phyloP scores from a whole-genome alignment of 495 filamentous ascomycete genomes.

The Penicillium chermesinum region DNA sequence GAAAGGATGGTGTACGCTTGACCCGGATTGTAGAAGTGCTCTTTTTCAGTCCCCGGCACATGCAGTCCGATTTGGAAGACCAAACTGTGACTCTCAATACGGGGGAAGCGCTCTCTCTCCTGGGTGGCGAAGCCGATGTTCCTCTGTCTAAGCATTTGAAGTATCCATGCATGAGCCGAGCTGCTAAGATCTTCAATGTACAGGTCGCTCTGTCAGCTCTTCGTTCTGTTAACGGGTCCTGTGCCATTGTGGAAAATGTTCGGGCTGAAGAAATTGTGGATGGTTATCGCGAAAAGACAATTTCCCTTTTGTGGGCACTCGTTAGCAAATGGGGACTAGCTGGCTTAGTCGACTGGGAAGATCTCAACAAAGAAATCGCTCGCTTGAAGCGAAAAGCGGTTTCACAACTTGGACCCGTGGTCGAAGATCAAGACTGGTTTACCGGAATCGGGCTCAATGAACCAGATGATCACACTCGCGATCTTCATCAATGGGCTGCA shows the following conservation, averaged over 20 bases:
- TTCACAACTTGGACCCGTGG: constrained; percentile 16
- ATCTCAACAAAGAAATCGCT: constrained; percentile 47
- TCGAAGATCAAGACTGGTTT: constrained; percentile 12
- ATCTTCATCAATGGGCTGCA: constrained; percentile 54
- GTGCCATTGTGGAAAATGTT: constrained; percentile 31
- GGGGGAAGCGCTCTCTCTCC: constrained; percentile 11
- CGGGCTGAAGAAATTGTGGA: constrained; percentile 60
- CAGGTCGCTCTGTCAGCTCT: constrained; percentile 54
- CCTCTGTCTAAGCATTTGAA: constrained; percentile 56
- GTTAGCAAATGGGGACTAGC: constrained; percentile 53
- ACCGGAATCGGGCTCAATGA: constrained; percentile 18
- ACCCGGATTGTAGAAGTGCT: constrained; percentile 57
- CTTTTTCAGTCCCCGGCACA: constrained; percentile 35
- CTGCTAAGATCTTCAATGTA: constrained; percentile 58
- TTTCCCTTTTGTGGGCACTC: constrained; percentile 57
- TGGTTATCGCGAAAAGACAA: constrained; percentile 62
- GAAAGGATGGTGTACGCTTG: constrained; percentile 57
- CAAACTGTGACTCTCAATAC: constrained; percentile 10
- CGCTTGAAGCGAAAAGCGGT: constrained; percentile 32
- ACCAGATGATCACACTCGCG: constrained; percentile 26
- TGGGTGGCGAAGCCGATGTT: constrained; percentile 18
- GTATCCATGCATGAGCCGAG: constrained; percentile 51
- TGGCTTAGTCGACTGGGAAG: constrained; percentile 50
- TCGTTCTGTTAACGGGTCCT: constrained; percentile 31
- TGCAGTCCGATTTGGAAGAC: constrained; percentile 2